These are phyloP conservation scores for Nicotiana rustica DNA, from an alignment of 305 asterid genomes.

Conservation along the genomic window DNA sequence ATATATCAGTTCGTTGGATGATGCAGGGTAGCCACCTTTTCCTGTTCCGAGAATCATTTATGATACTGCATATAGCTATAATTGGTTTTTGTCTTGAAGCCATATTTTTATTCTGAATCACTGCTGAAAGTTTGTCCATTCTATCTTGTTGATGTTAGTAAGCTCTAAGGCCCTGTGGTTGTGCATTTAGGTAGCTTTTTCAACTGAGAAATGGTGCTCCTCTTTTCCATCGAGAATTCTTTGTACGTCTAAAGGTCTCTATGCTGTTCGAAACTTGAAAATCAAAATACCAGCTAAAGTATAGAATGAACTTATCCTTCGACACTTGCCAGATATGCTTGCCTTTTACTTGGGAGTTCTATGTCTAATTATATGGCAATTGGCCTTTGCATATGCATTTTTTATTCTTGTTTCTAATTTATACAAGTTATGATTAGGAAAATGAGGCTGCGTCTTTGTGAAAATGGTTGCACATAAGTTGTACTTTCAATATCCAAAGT, in stretches of 20 bases:
- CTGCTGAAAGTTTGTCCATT: background rate
- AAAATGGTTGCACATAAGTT: conserved; percentile 23
- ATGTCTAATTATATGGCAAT: background rate
- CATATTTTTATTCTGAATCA: background rate
- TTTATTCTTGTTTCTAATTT: background rate
- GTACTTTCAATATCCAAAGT: background rate
- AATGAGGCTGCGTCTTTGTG: background rate
- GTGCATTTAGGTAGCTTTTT: background rate
- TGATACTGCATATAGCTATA: background rate
- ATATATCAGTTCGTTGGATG: background rate
- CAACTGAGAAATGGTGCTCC: conserved; percentile 13
- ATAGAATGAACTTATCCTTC: conserved; percentile 5
- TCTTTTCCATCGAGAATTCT: background rate
- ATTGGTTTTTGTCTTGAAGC: background rate
- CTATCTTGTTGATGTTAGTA: background rate
- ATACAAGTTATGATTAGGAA: background rate
- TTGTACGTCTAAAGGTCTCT: background rate
- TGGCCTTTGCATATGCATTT: conserved; percentile 3
- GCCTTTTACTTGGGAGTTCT: background rate
- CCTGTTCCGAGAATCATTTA: background rate
- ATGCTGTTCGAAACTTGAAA: background rate
- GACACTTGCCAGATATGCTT: background rate
- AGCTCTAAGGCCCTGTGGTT: background rate
- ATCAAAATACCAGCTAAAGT: background rate
- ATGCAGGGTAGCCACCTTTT: background rate